phyloP scores from a whole-genome alignment of 2,329 filamentous ascomycete genomes.

The Diaporthe caulivora region DNA sequence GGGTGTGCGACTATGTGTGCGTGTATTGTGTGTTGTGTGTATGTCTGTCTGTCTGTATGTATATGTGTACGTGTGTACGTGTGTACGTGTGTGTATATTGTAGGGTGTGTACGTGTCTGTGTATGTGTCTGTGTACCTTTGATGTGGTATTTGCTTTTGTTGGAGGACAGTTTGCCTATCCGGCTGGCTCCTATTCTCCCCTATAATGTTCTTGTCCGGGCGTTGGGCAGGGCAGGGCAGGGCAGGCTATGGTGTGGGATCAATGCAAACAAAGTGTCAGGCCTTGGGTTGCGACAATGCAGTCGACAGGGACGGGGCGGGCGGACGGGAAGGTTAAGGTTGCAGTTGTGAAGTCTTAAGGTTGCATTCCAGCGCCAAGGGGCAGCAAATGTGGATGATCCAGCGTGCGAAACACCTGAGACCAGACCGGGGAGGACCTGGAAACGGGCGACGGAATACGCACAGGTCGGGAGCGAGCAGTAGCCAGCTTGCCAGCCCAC shows the following conservation, averaged over 20 bases:
- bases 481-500: conserved; percentile 3
- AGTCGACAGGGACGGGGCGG: conserved; percentile 32
- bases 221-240: neutral
- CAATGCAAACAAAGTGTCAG: conserved; percentile 31
- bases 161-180: conserved; percentile 13
- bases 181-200: neutral
- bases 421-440: conserved; percentile 36
- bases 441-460: conserved; percentile 25
- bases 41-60: neutral
- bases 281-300: conserved; percentile 28
- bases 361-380: conserved; percentile 38
- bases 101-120: neutral
- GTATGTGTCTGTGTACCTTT: neutral
- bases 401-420: conserved; percentile 37
- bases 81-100: neutral
- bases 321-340: conserved; percentile 37
- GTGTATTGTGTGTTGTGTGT: neutral
- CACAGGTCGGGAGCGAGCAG: neutral
- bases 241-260: conserved; percentile 19
- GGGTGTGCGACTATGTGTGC: neutral
- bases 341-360: conserved; percentile 38
- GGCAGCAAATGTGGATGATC: conserved; percentile 31
- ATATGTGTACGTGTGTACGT: neutral
- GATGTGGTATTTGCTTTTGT: no score
- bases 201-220: neutral